These are phyloP conservation scores for Scedosporium minutisporum DNA, from an alignment of 2,329 filamentous ascomycete genomes.

Conservation along the genomic window DNA sequence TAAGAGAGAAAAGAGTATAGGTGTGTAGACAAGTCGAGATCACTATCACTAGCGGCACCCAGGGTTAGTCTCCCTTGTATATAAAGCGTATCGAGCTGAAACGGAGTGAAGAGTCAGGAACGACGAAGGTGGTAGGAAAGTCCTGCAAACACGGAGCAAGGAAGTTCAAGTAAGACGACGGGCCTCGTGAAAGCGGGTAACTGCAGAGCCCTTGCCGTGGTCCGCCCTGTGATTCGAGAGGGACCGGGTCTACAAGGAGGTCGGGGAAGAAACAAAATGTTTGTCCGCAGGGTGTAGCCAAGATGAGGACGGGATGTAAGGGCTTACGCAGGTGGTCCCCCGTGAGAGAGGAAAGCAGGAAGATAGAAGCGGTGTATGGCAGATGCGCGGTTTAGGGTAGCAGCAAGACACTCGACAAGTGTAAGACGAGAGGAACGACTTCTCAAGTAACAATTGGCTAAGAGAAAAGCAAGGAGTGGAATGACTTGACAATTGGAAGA, in stretches of 20 bases:
- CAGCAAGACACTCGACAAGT: neutral
- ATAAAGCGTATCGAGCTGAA: neutral
- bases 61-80: neutral
- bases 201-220: constrained; percentile 1
- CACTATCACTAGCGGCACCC: neutral
- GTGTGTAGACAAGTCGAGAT: neutral
- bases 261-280: neutral
- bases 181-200: constrained; percentile 7
- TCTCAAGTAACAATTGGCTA: too few relatives aligned
- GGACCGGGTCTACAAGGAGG: neutral
- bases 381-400: neutral
- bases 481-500: neutral
- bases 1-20: neutral
- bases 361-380: neutral
- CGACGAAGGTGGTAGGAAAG: neutral
- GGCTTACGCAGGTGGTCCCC: neutral
- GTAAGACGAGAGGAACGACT: neutral
- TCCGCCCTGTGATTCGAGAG: constrained; percentile 5
- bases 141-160: constrained; percentile 1
- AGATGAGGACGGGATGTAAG: neutral
- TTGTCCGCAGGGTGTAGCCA: neutral
- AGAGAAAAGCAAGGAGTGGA: neutral
- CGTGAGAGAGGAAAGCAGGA: neutral
- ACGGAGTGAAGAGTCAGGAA: neutral
- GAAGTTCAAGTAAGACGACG: constrained; percentile 4